phyloP scores from a whole-genome alignment of 2,329 filamentous ascomycete species.

The Talaromyces marneffei region DNA sequence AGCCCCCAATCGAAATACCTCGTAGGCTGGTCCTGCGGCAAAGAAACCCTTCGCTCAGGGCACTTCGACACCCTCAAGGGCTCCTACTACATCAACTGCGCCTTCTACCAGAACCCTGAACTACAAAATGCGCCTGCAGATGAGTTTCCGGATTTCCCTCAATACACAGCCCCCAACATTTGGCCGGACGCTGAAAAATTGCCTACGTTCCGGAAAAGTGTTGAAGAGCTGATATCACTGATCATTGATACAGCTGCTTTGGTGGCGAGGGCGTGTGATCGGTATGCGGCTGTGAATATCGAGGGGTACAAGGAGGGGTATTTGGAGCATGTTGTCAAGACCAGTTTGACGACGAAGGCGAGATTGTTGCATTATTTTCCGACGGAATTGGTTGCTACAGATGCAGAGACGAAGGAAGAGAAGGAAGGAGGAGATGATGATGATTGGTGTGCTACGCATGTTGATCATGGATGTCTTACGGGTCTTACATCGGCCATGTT shows the following conservation, averaged over 20 bases:
- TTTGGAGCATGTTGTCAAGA: slow-evolving; percentile 78
- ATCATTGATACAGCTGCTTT: slow-evolving; percentile 87
- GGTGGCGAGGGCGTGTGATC: slow-evolving; percentile 85
- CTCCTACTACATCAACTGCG: slow-evolving; percentile 59
- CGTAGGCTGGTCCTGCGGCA: slow-evolving; percentile 60
- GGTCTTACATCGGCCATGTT: slow-evolving; percentile 96
- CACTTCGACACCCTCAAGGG: slow-evolving; percentile 59
- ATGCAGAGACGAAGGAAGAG: slow-evolving; percentile 2
- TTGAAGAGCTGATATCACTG: slow-evolving; percentile 70
- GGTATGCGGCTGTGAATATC: slow-evolving; percentile 74
- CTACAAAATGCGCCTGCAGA: slow-evolving; percentile 35
- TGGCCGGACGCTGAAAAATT: slow-evolving; percentile 69
- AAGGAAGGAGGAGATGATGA: slow-evolving; percentile 56
- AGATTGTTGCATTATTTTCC: slow-evolving; percentile 91
- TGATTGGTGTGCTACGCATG: slow-evolving; percentile 76
- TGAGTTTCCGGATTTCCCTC: slow-evolving; percentile 57
- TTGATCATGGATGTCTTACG: slow-evolving; percentile 90
- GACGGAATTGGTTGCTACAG: not conserved
- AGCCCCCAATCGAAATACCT: slow-evolving; percentile 51
- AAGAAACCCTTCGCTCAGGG: slow-evolving; percentile 57
- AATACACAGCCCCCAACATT: slow-evolving; percentile 84
- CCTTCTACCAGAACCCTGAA: slow-evolving; percentile 43
- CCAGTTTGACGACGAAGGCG: slow-evolving; percentile 84
- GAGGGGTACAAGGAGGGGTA: slow-evolving; percentile 70
- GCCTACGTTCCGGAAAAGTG: slow-evolving; percentile 66